A percentile compares a stretch with the other conserved stretches of the same genome.
phyloP scores from a whole-genome alignment of 2,329 filamentous ascomycete genomes.

The Cyclaneusma minus region DNA sequence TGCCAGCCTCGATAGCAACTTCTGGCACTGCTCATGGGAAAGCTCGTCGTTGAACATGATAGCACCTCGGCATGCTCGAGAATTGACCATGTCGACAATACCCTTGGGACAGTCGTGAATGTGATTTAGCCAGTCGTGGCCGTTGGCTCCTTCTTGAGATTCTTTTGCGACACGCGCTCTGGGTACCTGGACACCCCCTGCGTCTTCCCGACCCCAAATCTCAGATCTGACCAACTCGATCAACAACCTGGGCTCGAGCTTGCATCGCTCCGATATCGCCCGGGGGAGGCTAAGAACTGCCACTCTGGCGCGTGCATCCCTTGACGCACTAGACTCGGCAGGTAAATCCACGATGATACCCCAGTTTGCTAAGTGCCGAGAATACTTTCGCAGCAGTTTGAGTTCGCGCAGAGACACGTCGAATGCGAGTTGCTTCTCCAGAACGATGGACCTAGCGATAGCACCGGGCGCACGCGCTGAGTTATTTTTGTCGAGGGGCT shows the following conservation, averaged over 20 bases:
- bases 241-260: conserved; percentile 52
- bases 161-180: conserved; percentile 8
- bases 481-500: conserved; percentile 5
- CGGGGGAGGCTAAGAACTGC: conserved; percentile 47
- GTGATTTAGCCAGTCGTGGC: conserved; percentile 36
- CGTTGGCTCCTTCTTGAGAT: conserved; percentile 3
- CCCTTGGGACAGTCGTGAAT: conserved; percentile 59
- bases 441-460: conserved; percentile 16
- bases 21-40: conserved; percentile 36
- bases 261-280: conserved; percentile 62
- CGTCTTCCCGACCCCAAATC: conserved; percentile 33
- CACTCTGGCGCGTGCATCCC: conserved; percentile 17
- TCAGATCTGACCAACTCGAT: conserved; percentile 63
- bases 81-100: conserved; percentile 63
- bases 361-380: conserved; percentile 51
- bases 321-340: conserved; percentile 1
- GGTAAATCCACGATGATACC: conserved; percentile 43
- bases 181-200: not conserved
- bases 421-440: conserved; percentile 45
- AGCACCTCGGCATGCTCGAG: conserved; percentile 60
- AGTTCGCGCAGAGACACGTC: conserved; percentile 47
- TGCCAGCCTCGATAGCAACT: conserved; percentile 40
- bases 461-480: conserved; percentile 4
- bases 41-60: conserved; percentile 77
- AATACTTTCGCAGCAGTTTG: conserved; percentile 36